These are phyloP conservation scores for Rhazya stricta DNA, from an alignment of 257 asterid genomes.

Conservation along the genomic window DNA sequence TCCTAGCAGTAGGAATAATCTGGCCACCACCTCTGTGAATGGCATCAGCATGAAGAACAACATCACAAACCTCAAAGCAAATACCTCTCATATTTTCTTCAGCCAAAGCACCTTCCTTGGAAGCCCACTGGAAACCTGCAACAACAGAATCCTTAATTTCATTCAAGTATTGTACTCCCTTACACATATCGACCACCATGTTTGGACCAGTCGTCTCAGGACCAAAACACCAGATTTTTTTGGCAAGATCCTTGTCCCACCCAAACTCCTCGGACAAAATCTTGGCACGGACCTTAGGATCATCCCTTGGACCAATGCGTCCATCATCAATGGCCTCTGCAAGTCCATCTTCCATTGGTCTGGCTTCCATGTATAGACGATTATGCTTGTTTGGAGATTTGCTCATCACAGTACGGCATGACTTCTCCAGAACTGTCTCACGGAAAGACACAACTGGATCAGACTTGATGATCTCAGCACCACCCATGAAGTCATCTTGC, in stretches of 20 bases:
- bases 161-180: slow-evolving; percentile 44
- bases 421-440: slow-evolving; percentile 36
- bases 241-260: slow-evolving; percentile 50
- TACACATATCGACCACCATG: slow-evolving; percentile 47
- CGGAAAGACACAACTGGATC: slow-evolving; percentile 41
- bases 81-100: slow-evolving; percentile 47
- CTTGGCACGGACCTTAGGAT: slow-evolving; percentile 33
- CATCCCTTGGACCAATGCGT: slow-evolving; percentile 45
- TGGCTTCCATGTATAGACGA: slow-evolving; percentile 43
- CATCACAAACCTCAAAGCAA: slow-evolving; percentile 46
- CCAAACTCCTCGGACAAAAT: slow-evolving; percentile 41
- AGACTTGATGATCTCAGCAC: slow-evolving; percentile 37
- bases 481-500: slow-evolving; percentile 40
- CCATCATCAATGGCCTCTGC: slow-evolving; percentile 46
- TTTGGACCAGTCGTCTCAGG: slow-evolving; percentile 49
- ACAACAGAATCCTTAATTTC: slow-evolving; percentile 51
- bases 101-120: slow-evolving; percentile 42
- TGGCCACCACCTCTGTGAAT: slow-evolving; percentile 51
- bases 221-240: slow-evolving; percentile 50
- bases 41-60: slow-evolving; percentile 44
- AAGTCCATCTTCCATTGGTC: slow-evolving; percentile 39
- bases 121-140: slow-evolving; percentile 52
- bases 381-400: slow-evolving; percentile 42
- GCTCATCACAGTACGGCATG: slow-evolving; percentile 34
- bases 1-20: slow-evolving; percentile 44